A percentile compares a stretch with the other conserved stretches of the same genome.
These are phyloP conservation scores for Geoglossum cookeanum DNA, from an alignment of 2,329 filamentous ascomycete species.

Conservation along the genomic window DNA sequence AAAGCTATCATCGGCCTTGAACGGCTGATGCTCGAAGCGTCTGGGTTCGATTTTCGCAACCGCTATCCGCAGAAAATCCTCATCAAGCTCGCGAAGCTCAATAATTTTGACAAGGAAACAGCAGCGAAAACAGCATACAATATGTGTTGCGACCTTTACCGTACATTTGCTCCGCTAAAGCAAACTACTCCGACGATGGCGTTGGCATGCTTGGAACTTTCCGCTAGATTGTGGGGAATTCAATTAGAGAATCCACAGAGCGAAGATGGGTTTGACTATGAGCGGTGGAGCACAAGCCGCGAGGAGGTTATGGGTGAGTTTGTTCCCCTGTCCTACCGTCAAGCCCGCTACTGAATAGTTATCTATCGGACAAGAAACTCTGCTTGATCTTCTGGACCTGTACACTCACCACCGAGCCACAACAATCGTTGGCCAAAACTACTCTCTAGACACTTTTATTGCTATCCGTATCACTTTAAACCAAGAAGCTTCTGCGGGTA, in stretches of 20 bases:
- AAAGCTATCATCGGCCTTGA: conserved; percentile 78
- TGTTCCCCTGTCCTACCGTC: neutral
- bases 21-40: conserved; percentile 77
- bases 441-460: conserved; percentile 63
- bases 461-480: conserved; percentile 75
- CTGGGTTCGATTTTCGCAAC: conserved; percentile 83
- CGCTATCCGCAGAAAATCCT: conserved; percentile 73
- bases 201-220: conserved; percentile 63
- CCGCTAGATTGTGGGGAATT: conserved; percentile 44
- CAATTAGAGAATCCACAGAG: conserved; percentile 29
- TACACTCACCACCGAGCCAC: conserved; percentile 67
- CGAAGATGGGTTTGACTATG: conserved; percentile 29
- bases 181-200: conserved; percentile 74
- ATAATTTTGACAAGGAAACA: conserved; percentile 32
- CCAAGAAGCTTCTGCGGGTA: conserved; percentile 48
- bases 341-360: conserved; percentile 16
- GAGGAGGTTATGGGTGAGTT: conserved; percentile 27
- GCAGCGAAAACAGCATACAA: conserved; percentile 55
- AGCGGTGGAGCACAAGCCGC: conserved; percentile 26
- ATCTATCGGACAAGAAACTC: conserved; percentile 47
- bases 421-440: conserved; percentile 54
- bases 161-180: conserved; percentile 83
- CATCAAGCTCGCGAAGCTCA: conserved; percentile 52
- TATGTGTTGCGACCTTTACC: conserved; percentile 76
- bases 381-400: conserved; percentile 78